A percentile compares a stretch with the other conserved stretches of the same genome.
Conservation (phyloP, 345 rosid genomes). For the Nephelium lappaceum region DNA sequence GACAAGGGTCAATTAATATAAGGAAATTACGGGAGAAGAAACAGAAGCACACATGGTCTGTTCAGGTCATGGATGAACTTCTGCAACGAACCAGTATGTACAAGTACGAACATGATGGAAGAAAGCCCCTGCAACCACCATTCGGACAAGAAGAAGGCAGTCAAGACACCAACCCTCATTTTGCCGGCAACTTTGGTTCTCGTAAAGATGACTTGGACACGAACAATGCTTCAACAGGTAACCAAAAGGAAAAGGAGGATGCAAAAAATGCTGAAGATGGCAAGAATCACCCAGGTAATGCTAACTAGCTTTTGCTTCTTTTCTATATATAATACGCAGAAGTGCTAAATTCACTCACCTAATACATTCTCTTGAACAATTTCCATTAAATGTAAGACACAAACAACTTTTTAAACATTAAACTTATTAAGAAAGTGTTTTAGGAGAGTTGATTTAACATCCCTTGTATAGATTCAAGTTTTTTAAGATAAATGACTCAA, state of each 20-base stretch:
- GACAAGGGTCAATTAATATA: conserved; percentile 38
- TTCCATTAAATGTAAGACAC: too few species aligned
- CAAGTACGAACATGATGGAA: conserved; percentile 30
- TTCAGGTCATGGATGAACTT: conserved; percentile 46
- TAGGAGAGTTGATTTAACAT: too few species aligned
- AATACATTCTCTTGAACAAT: too few species aligned
- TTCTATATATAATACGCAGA: neutral
- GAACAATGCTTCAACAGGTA: neutral
- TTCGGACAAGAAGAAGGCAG: neutral
- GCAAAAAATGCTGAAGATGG: too few species aligned
- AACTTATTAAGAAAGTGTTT: too few species aligned
- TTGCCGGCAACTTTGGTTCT: too few species aligned
- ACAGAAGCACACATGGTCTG: conserved; percentile 46
- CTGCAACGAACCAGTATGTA: conserved; percentile 10
- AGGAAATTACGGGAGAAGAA: conserved; percentile 36
- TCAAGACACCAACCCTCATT: neutral
- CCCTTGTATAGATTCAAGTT: too few species aligned
- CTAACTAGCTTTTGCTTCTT: neutral
- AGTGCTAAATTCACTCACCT: too few species aligned
- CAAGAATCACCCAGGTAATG: neutral
- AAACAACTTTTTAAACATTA: too few species aligned
- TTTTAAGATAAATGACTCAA: too few species aligned
- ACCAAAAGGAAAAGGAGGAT: neutral
- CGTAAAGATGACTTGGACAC: neutral
- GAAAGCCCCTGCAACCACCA: neutral